Conservation (phyloP, 495 filamentous ascomycete genomes). For the Talaromyces stipitatus region DNA sequence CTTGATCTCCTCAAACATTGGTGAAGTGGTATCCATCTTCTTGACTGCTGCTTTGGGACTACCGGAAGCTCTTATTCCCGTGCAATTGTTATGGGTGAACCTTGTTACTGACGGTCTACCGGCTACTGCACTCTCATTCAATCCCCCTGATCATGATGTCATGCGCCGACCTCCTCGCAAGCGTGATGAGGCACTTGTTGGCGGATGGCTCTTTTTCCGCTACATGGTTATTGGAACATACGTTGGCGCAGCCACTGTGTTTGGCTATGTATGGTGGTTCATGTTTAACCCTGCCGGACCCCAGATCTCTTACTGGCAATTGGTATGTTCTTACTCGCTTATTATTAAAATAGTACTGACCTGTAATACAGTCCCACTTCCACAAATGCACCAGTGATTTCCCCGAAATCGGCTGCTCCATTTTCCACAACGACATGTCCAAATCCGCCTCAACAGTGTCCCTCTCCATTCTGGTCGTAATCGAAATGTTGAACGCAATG, state of each 20-base stretch:
- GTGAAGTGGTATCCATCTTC: constrained; percentile 99
- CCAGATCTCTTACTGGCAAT: constrained; percentile 85
- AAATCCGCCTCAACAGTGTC: constrained; percentile 94
- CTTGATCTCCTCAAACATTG: constrained; percentile 97
- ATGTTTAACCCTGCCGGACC: constrained; percentile 91
- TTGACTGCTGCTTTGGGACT: constrained; percentile 93
- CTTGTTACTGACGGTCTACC: constrained; percentile 96
- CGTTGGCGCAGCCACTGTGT: constrained; percentile 90
- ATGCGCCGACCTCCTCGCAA: constrained; percentile 88
- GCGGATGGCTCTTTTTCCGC: constrained; percentile 94
- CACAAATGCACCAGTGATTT: constrained; percentile 84
- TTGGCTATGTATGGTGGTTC: constrained; percentile 99
- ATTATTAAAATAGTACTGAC: constrained; percentile 7
- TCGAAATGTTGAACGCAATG: constrained; percentile 99
- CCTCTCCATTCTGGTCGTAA: constrained; percentile 85
- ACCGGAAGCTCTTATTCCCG: constrained; percentile 95
- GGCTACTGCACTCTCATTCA: constrained; percentile 94
- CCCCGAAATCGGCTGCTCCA: constrained; percentile 86
- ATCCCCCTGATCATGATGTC: constrained; percentile 93
- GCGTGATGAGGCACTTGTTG: constrained; percentile 84
- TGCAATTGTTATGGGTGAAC: constrained; percentile 98
- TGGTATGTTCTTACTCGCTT: constrained; percentile 39
- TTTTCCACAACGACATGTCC: constrained; percentile 85
- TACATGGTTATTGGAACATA: constrained; percentile 96
- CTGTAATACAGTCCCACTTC: constrained; percentile 63